phyloP scores from a whole-genome alignment of 2,329 filamentous ascomycete species.

The Arthroderma uncinatum region DNA sequence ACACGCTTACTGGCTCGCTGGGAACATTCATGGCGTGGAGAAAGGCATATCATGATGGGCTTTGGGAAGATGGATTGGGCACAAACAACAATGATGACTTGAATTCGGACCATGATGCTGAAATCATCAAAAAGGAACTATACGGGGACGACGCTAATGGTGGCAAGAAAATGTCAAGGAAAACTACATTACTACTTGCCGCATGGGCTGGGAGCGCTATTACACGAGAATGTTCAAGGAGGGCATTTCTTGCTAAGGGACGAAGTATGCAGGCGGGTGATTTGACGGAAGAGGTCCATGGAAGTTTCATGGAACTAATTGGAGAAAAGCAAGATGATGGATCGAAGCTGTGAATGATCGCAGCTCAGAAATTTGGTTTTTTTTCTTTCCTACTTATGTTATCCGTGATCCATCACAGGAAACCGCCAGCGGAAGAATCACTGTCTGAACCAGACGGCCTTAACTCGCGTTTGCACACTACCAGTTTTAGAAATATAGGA shows the following conservation, averaged over 20 bases:
- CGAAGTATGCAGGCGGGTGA: slow-evolving; percentile 86
- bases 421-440: neutral
- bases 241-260: slow-evolving; percentile 77
- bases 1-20: slow-evolving; percentile 81
- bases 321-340: slow-evolving; percentile 50
- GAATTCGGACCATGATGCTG: slow-evolving; percentile 32
- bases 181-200: slow-evolving; percentile 57
- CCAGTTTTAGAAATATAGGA: no score
- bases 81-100: slow-evolving; percentile 14
- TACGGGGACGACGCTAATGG: slow-evolving; percentile 30
- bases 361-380: neutral
- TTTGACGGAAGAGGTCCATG: slow-evolving; percentile 79
- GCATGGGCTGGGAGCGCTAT: slow-evolving; percentile 80
- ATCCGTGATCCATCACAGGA: no score
- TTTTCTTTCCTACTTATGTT: neutral
- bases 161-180: slow-evolving; percentile 45
- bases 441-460: no score
- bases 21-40: slow-evolving; percentile 85
- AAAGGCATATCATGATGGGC: slow-evolving; percentile 67
- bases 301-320: slow-evolving; percentile 67
- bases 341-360: slow-evolving; percentile 21
- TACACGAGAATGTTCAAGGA: slow-evolving; percentile 78
- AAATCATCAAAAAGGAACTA: slow-evolving; percentile 21
- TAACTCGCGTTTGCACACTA: no score
- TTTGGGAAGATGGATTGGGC: slow-evolving; percentile 53